phyloP scores from a whole-genome alignment of 2,329 filamentous ascomycete species.

The Cercospora janseana region DNA sequence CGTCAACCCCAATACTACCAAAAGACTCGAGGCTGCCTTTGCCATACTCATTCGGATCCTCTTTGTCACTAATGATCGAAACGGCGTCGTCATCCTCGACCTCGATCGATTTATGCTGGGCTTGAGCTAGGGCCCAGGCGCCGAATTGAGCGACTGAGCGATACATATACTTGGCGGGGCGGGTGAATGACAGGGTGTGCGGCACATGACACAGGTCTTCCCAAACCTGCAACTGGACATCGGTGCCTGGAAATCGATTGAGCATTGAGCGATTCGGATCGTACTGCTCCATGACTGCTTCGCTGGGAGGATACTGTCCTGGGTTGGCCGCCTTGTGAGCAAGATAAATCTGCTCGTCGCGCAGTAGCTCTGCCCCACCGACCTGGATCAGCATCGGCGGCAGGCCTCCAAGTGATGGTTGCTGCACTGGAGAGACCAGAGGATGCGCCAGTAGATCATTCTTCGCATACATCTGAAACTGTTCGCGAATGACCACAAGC shows the following conservation, averaged over 20 bases:
- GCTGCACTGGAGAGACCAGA: constrained; percentile 82
- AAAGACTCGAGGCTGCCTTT: constrained; percentile 18
- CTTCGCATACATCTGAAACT: constrained; percentile 84
- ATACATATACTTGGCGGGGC: constrained; percentile 96
- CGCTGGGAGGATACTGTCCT: constrained; percentile 67
- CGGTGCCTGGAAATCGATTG: constrained; percentile 72
- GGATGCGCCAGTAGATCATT: constrained; percentile 85
- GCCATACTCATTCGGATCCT: constrained; percentile 29
- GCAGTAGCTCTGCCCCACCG: constrained; percentile 82
- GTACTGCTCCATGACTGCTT: constrained; percentile 61
- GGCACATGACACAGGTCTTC: constrained; percentile 91
- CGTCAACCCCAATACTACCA: constrained; percentile 27
- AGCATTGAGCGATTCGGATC: constrained; percentile 56
- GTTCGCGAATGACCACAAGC: constrained; percentile 74
- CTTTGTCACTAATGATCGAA: constrained; percentile 67
- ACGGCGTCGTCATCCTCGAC: constrained; percentile 76
- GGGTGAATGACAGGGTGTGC: constrained; percentile 89
- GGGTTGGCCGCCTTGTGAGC: constrained; percentile 94
- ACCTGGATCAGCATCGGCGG: constrained; percentile 83
- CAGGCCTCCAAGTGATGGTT: constrained; percentile 83
- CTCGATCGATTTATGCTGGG: constrained; percentile 76
- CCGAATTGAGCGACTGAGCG: constrained; percentile 88
- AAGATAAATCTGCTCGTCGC: constrained; percentile 92
- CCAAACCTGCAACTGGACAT: constrained; percentile 94
- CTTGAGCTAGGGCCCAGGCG: constrained; percentile 82